Evolutionary conservation across 768 basidiomycete species (phyloP), one percentile per base, ranked within the genome.

Genomic region (Psilocybe azurescens): DNA sequence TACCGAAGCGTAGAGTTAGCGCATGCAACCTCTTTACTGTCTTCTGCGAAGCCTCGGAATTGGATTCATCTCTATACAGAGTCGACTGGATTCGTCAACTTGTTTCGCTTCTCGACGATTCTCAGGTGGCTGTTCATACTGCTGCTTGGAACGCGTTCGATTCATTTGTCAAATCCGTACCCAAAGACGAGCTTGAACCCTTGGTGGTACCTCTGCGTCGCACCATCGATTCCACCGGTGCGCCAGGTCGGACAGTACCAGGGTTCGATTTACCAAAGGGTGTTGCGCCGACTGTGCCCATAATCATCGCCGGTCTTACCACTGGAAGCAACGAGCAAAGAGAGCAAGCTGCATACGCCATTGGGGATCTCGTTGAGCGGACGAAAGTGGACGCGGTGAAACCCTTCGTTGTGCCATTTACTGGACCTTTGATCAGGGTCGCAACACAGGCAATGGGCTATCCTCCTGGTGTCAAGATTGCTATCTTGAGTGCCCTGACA

Each of bases 21-120:
- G 90, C 92, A 2, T 92, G 90, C 77, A 79, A 84, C 33, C 78
- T 96, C 49, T 93, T 99, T 73, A 79, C 86, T 3, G 78, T 83
- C 1, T 95, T 98, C 78, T 97, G 95, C 71, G 87, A 93, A 65
- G 89, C 85, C 51, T 90, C 93, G 3, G 84, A 89, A 41, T 80
- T 94, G 44, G 97, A 99, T 71, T 83, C 87, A 0, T 88, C 91
- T 0, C 74, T 95, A 24, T 99, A 98, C 75, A 89, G 92, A 18
- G 79, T 95, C 64, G 97, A 99, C 73, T 99, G 97, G 95, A 86
- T 98, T 58, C 88, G 96, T 7, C 93, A 95, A 65, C 82, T 99
- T 14, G 79, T 99, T 6, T 85, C 93, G 0, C 75, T 91, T 2
- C 81, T 97, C 53, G 95, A 95, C 67, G 97, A 99, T 69, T 75